Evolutionary conservation across 2,329 filamentous ascomycete genomes (phyloP).

Genomic region (Trichoderma asperellum): DNA sequence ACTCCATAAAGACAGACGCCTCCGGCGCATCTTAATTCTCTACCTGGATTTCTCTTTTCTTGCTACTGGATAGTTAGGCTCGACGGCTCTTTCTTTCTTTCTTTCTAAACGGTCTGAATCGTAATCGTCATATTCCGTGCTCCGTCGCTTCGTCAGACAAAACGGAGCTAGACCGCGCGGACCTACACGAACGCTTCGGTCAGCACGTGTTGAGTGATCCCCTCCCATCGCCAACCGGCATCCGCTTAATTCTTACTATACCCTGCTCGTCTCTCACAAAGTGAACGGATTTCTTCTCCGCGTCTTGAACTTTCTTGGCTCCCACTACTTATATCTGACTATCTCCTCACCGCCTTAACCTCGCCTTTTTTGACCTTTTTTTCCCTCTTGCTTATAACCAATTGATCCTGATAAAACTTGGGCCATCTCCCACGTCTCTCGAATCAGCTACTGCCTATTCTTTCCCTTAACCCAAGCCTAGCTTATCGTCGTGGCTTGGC

Average conservation of each 20-base stretch:
- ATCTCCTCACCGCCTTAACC: slow-evolving; percentile 17
- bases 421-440: background rate
- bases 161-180: slow-evolving; percentile 25
- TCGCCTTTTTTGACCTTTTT: slow-evolving; percentile 2
- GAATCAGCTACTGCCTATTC: background rate
- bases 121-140: slow-evolving; percentile 17
- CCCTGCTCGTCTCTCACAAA: slow-evolving; percentile 18
- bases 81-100: slow-evolving; percentile 8
- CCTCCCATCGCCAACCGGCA: slow-evolving; percentile 27
- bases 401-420: background rate
- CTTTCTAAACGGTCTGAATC: slow-evolving; percentile 5
- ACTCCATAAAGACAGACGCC: slow-evolving; percentile 31
- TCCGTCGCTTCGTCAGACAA: slow-evolving; percentile 16
- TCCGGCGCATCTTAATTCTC: slow-evolving; percentile 34
- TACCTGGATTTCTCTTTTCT: slow-evolving; percentile 28
- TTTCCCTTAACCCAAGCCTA: background rate
- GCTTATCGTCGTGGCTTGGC: background rate
- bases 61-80: slow-evolving; percentile 11
- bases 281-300: slow-evolving; percentile 24
- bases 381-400: background rate
- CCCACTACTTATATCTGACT: slow-evolving; percentile 22
- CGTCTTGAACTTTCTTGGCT: slow-evolving; percentile 13
- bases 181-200: slow-evolving; percentile 27
- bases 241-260: slow-evolving; percentile 28
- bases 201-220: slow-evolving; percentile 27